phyloP scores from a whole-genome alignment of 768 basidiomycete species.

The Crucibulum laeve region DNA sequence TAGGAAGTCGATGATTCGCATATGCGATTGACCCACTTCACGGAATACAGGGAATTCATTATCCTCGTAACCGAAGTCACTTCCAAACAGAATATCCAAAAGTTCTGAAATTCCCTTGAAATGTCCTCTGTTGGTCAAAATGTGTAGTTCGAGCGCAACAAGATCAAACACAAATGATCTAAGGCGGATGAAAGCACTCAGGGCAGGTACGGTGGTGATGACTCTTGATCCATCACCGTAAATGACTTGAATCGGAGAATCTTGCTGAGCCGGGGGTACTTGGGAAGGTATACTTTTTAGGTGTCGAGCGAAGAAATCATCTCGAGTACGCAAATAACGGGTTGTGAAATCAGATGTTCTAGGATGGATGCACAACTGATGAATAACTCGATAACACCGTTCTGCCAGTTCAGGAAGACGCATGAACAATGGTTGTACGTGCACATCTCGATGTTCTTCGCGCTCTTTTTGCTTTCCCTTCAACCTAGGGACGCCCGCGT shows the following conservation, averaged over 20 bases:
- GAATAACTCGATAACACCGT: conserved; percentile 75
- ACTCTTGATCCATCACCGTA: conserved; percentile 72
- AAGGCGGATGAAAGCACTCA: conserved; percentile 75
- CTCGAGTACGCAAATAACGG: conserved; percentile 81
- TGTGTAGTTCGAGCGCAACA: conserved; percentile 83
- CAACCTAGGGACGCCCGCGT: conserved; percentile 61
- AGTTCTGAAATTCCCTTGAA: conserved; percentile 69
- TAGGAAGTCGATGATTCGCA: conserved; percentile 84
- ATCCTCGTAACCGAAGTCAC: conserved; percentile 46
- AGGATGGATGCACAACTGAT: conserved; percentile 85
- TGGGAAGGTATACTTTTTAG: conserved; percentile 71
- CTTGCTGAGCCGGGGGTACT: conserved; percentile 44
- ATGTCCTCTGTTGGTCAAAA: conserved; percentile 76
- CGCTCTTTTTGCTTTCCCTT: conserved; percentile 37
- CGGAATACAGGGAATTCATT: conserved; percentile 55
- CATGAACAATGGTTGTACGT: conserved; percentile 51
- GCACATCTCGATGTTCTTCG: conserved; percentile 21
- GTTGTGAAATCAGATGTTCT: conserved; percentile 77
- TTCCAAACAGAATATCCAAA: conserved; percentile 78
- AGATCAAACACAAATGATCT: conserved; percentile 85
- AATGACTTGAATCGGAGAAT: conserved; percentile 53
- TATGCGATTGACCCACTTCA: conserved; percentile 77
- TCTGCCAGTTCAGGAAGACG: conserved; percentile 78
- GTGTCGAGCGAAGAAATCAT: conserved; percentile 88
- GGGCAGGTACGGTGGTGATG: conserved; percentile 58